Conservation (phyloP, 1,284 basidiomycete species). For the Apiotrichum veenhuisii region DNA sequence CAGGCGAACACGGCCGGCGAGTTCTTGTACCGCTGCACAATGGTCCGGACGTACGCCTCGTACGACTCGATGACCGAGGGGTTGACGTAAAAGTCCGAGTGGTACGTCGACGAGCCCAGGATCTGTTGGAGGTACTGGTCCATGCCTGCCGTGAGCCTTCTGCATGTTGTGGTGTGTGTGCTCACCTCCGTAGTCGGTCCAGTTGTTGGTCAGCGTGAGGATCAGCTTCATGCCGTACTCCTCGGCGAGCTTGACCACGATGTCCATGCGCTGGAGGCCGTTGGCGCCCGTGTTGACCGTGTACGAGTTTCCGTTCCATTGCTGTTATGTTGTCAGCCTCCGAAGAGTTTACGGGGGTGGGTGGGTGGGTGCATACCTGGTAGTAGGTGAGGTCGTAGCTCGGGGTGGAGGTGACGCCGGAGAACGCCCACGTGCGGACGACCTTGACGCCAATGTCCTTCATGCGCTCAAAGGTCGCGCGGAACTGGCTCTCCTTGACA, state of each 20-base stretch:
- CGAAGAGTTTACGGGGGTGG: too few species aligned
- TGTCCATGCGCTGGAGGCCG: slow-evolving; percentile 2
- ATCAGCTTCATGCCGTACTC: slow-evolving; percentile 2
- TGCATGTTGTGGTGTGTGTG: too few species aligned
- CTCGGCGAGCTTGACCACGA: background rate
- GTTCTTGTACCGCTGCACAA: slow-evolving; percentile 58
- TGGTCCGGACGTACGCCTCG: slow-evolving; percentile 58
- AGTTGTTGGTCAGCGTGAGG: background rate
- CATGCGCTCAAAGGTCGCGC: background rate
- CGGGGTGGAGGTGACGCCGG: background rate
- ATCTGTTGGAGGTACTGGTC: slow-evolving; percentile 1
- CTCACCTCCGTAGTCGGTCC: slow-evolving; percentile 1
- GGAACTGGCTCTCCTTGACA: background rate
- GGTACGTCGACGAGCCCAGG: slow-evolving; percentile 32
- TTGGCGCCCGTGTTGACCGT: background rate
- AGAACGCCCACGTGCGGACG: background rate
- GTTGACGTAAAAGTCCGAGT: slow-evolving; percentile 61
- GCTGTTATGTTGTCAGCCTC: background rate
- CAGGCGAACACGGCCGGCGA: slow-evolving; percentile 58
- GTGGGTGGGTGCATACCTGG: background rate
- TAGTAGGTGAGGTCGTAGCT: background rate
- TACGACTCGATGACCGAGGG: slow-evolving; percentile 55
- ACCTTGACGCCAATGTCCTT: background rate
- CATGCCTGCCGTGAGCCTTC: background rate
- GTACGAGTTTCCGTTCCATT: too few species aligned